These are phyloP conservation scores for Tetragonia tetragonoides DNA, from an alignment of 148 eudicot genomes.

Conservation along the genomic window DNA sequence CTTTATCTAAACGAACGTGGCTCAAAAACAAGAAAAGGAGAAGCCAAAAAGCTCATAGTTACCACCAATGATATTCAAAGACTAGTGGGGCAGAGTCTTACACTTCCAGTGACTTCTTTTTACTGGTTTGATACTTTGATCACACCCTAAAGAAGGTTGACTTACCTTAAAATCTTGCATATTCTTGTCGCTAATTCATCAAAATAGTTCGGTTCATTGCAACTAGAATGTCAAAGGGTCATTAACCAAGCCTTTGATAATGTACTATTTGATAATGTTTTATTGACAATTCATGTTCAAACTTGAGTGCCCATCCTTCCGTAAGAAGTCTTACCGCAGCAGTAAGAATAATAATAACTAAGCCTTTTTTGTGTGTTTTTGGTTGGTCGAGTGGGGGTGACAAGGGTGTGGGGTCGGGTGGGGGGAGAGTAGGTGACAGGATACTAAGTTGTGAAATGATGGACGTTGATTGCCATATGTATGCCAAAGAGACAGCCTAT, in stretches of 20 bases:
- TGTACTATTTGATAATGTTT: background rate
- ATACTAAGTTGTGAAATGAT: background rate
- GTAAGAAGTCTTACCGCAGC: too few species aligned
- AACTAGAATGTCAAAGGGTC: background rate
- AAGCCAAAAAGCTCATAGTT: background rate
- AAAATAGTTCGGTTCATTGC: background rate
- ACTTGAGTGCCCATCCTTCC: background rate
- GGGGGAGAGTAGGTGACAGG: background rate
- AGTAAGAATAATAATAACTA: too few species aligned
- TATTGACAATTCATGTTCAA: background rate
- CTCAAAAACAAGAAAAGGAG: background rate
- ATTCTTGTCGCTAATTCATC: background rate
- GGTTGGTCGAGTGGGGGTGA: background rate
- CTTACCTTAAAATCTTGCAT: background rate
- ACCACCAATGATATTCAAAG: background rate
- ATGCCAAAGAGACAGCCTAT: too few species aligned
- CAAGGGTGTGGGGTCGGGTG: background rate
- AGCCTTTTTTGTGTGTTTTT: too few species aligned
- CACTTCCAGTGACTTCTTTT: background rate
- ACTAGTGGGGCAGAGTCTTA: background rate
- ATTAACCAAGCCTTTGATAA: background rate
- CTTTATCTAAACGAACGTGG: too few species aligned
- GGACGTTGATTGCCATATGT: too few species aligned
- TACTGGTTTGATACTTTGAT: background rate
- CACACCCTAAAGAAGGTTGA: background rate